A percentile compares a stretch with the other conserved stretches of the same genome.
Conservation (phyloP, 768 basidiomycete species). For the Boletus subparvulus region DNA sequence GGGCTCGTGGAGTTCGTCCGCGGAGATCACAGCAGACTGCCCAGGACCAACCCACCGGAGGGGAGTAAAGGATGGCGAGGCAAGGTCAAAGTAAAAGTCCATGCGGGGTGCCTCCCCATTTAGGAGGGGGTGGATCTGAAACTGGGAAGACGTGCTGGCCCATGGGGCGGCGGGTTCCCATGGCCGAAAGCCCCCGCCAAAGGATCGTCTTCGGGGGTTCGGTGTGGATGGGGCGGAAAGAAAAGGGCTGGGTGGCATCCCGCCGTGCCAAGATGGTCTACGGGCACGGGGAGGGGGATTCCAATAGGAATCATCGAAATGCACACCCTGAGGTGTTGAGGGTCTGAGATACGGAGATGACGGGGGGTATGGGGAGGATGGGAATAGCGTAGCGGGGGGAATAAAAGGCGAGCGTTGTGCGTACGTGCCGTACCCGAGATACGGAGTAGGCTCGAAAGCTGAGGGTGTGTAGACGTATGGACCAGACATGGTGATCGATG, state of each 20-base stretch:
- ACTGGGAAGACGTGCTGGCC: constrained; percentile 22
- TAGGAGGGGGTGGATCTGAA: constrained; percentile 36
- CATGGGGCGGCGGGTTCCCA: constrained; percentile 28
- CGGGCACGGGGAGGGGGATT: constrained; percentile 34
- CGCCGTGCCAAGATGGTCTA: constrained; percentile 46
- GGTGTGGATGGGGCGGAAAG: constrained; percentile 17
- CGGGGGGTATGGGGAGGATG: constrained; percentile 37
- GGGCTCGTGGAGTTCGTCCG: constrained; percentile 47
- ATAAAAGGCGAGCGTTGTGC: constrained; percentile 45
- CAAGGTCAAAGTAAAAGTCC: constrained; percentile 58
- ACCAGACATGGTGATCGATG: constrained; percentile 34
- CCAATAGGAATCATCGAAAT: constrained; percentile 23
- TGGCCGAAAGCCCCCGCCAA: constrained; percentile 21
- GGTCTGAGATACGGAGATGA: constrained; percentile 31
- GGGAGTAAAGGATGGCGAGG: constrained; percentile 47
- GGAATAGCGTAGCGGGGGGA: constrained; percentile 38
- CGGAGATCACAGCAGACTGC: constrained; percentile 38
- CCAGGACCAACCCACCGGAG: constrained; percentile 39
- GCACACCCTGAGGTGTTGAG: constrained; percentile 28
- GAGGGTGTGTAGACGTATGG: constrained; percentile 46
- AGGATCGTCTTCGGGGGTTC: constrained; percentile 28
- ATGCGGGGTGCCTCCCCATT: constrained; percentile 48
- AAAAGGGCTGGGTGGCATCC: constrained; percentile 25
- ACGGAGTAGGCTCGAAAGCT: constrained; percentile 36
- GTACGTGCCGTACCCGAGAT: constrained; percentile 32